Base-by-base conservation (phyloP, 2,329 filamentous ascomycete species). In the Fusarium sp. region DNA sequence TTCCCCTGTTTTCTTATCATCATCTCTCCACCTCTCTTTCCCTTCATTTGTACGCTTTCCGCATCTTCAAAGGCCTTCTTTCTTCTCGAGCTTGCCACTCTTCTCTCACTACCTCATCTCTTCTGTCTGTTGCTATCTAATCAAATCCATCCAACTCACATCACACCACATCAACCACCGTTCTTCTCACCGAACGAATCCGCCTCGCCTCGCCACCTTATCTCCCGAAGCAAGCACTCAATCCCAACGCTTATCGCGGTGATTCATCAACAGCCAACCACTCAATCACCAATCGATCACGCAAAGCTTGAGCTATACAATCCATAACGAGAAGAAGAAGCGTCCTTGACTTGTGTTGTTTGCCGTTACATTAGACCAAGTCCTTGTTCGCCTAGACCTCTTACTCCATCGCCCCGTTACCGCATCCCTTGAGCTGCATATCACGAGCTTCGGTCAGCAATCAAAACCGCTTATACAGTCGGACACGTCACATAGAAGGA, bases 1-100 rank as follows among this genome's bases (percentile, higher is more conserved):
- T 75, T 74, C 76, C 76, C 77, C 77, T 79, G 75, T 72, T 68
- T 78, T 75, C 78, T 79, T 79, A 78, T 79, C 77, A 76, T 75
- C 73, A 75, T 78, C 71, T 75, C 74, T 78, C 75, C 78, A 79
- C 78, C 78, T 78, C 78, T 73, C 79, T 70, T 77, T 73, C 78
- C 70, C 73, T 71, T 78, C 74, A 69, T 79, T 78, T 76, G 77
- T 77, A 75, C 78, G 76, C 78, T 74, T 77, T 78, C 75, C 73
- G 70, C 75, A 76, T 76, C 74, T 69, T 74, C 78, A 79, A 79
- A 78, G 78, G 71, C 78, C 79, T 79, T 81, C 79, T 79, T 79
- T 78, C 78, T 79, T 79, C 77, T 81, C 77, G 76, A 80, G 77
- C 77, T 80, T 82, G 75, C 78, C 70, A 73, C 76, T 73, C 73